Conservation (phyloP, 352 stramenopile genomes). For the Globisporangium nunn region DNA sequence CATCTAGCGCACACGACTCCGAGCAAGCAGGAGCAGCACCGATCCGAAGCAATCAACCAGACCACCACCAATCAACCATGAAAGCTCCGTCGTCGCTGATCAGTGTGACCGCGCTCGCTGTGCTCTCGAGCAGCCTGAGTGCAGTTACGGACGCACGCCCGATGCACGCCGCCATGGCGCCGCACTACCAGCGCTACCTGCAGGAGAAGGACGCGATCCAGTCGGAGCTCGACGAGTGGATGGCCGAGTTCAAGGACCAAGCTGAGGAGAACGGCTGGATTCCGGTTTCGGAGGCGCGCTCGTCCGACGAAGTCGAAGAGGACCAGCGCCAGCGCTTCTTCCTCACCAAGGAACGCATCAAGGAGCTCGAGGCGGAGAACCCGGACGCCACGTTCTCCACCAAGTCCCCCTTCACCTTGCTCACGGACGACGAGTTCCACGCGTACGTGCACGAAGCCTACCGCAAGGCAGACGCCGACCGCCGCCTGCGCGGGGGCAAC, state of each 20-base stretch:
- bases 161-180: conserved; percentile 20
- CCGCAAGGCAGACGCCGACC: conserved; percentile 1
- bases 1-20: neutral
- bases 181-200: conserved; percentile 24
- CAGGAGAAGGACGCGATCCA: conserved; percentile 19
- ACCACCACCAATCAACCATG: neutral
- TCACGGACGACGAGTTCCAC: conserved; percentile 46
- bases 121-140: neutral
- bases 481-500: neutral
- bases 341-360: conserved; percentile 37
- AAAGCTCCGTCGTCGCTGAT: conserved; percentile 6
- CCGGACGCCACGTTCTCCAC: conserved; percentile 39
- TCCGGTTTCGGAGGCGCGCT: conserved; percentile 11
- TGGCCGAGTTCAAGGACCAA: conserved; percentile 18
- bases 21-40: neutral
- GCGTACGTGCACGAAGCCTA: conserved; percentile 27
- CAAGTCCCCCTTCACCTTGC: conserved; percentile 45
- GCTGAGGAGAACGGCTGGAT: conserved; percentile 17
- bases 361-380: conserved; percentile 25
- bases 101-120: neutral
- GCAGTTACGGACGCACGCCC: conserved; percentile 7
- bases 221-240: conserved; percentile 20
- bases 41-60: neutral
- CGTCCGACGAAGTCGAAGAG: conserved; percentile 12
- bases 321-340: conserved; percentile 27